These are phyloP conservation scores for Pulveroboletus sp. DNA, from an alignment of 768 basidiomycete species.

Conservation along the genomic window DNA sequence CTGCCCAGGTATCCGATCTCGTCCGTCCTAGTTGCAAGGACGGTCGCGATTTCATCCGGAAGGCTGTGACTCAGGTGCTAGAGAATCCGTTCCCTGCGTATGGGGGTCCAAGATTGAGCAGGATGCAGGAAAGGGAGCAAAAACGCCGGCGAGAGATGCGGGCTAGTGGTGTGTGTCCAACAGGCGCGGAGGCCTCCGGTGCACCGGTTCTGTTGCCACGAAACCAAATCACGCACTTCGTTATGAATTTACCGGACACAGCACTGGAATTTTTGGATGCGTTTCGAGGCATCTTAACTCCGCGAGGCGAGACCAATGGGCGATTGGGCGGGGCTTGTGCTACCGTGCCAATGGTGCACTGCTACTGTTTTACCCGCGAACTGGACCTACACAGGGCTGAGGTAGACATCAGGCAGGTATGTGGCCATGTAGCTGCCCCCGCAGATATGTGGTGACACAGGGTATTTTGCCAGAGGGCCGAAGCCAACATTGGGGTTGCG, in stretches of 20 bases:
- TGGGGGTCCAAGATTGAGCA: slow-evolving; percentile 37
- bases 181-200: slow-evolving; percentile 4
- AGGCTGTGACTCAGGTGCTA: slow-evolving; percentile 47
- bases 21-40: slow-evolving; percentile 78
- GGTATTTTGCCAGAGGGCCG: slow-evolving; percentile 56
- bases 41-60: slow-evolving; percentile 79
- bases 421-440: slow-evolving; percentile 24
- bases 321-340: slow-evolving; percentile 44
- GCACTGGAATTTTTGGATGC: slow-evolving; percentile 88
- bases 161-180: neutral
- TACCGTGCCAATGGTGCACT: slow-evolving; percentile 86
- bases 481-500: slow-evolving; percentile 52
- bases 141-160: slow-evolving; percentile 33
- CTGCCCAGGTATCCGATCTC: slow-evolving; percentile 51
- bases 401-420: slow-evolving; percentile 75
- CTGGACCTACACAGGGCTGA: slow-evolving; percentile 62
- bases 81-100: slow-evolving; percentile 64
- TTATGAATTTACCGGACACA: slow-evolving; percentile 97
- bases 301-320: slow-evolving; percentile 31
- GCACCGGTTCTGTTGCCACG: slow-evolving; percentile 34
- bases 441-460: slow-evolving; percentile 4
- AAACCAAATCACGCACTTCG: slow-evolving; percentile 71
- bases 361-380: slow-evolving; percentile 93
- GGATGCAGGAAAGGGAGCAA: slow-evolving; percentile 41
- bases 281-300: slow-evolving; percentile 66